Evolutionary conservation across 1,284 basidiomycete species (phyloP).

Genomic region (Irpex sp.): DNA sequence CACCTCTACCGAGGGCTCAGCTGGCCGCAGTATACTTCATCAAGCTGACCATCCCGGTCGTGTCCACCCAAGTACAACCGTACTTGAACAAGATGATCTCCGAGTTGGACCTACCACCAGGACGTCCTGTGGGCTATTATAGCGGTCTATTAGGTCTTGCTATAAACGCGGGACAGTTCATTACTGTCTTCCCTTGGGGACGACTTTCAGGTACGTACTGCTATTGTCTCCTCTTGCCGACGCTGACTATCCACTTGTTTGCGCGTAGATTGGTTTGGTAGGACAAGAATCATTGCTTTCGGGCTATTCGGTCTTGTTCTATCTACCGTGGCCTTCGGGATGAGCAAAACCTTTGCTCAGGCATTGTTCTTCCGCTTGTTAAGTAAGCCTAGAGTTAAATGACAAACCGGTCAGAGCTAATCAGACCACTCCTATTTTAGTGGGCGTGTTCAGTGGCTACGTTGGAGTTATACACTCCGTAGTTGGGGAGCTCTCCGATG

Average conservation of each 20-base stretch:
- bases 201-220: constrained; percentile 26
- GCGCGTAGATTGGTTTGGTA: constrained; percentile 49
- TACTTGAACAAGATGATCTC: constrained; percentile 36
- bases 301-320: constrained; percentile 49
- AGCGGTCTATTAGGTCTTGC: constrained; percentile 26
- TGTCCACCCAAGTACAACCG: constrained; percentile 27
- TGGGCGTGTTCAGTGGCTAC: constrained; percentile 49
- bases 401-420: not conserved
- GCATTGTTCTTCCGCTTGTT: constrained; percentile 46
- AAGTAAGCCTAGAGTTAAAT: constrained; percentile 9
- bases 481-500: constrained; percentile 64
- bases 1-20: constrained; percentile 27
- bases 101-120: constrained; percentile 17
- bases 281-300: constrained; percentile 55
- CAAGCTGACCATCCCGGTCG: constrained; percentile 28
- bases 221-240: not conserved
- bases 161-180: constrained; percentile 16
- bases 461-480: constrained; percentile 59
- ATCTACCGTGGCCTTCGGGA: constrained; percentile 49
- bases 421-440: constrained; percentile 11
- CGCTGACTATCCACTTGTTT: not conserved
- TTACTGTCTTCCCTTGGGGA: constrained; percentile 33
- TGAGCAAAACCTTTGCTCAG: constrained; percentile 45
- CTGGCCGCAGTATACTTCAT: constrained; percentile 28
- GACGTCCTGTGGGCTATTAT: constrained; percentile 27